A percentile compares a stretch with the other conserved stretches of the same genome.
These are phyloP conservation scores for Francoa sonchifolia DNA, from an alignment of 441 rosid genomes.

Conservation along the genomic window DNA sequence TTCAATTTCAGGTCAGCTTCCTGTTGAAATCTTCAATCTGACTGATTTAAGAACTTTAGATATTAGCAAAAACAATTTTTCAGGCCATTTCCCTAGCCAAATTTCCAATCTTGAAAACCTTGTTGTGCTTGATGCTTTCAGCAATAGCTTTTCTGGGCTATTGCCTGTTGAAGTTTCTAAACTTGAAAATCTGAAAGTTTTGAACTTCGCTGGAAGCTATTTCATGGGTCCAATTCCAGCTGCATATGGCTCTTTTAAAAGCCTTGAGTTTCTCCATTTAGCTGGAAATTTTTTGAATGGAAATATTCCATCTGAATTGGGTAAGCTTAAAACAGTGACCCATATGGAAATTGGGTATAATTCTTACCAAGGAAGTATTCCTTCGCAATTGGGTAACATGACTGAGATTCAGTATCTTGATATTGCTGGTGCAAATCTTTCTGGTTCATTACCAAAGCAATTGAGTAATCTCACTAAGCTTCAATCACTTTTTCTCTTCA, in stretches of 20 bases:
- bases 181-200: conserved; percentile 42
- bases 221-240: conserved; percentile 71
- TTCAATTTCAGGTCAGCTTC: conserved; percentile 59
- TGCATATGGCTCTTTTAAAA: conserved; percentile 55
- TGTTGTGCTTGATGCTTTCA: conserved; percentile 58
- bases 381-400: conserved; percentile 65
- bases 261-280: conserved; percentile 66
- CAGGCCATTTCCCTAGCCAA: conserved; percentile 48
- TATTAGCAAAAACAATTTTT: conserved; percentile 77
- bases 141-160: conserved; percentile 83
- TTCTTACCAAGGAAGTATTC: conserved; percentile 55
- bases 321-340: conserved; percentile 43
- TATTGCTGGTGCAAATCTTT: conserved; percentile 68
- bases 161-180: conserved; percentile 44
- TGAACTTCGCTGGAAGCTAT: conserved; percentile 93
- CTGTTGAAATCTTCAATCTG: conserved; percentile 43
- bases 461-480: conserved; percentile 75
- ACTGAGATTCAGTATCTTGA: conserved; percentile 73
- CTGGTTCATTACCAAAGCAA: conserved; percentile 52
- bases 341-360: conserved; percentile 98
- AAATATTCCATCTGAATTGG: conserved; percentile 53
- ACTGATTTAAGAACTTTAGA: conserved; percentile 49
- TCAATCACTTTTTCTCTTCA: conserved; percentile 67
- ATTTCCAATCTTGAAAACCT: conserved; percentile 34
- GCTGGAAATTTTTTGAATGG: conserved; percentile 69